Conservation (phyloP, 2,329 filamentous ascomycete species). For the Teratosphaeria pseudoeucalypti region DNA sequence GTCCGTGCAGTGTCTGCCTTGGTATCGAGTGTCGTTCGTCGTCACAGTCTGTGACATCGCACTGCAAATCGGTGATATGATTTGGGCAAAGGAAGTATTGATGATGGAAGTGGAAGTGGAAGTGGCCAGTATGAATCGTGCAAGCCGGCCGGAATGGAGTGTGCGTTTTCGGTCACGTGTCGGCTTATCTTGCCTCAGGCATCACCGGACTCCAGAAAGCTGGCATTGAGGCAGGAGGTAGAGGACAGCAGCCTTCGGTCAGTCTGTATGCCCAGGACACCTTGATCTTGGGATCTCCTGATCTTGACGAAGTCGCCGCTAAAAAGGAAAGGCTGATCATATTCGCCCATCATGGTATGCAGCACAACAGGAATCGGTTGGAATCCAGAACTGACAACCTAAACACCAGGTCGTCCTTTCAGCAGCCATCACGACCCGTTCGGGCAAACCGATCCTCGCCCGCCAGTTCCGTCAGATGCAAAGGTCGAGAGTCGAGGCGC, state of each 20-base stretch:
- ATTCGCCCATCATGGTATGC: slow-evolving; percentile 21
- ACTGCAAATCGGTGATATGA: neutral
- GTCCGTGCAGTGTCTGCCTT: neutral
- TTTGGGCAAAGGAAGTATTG: neutral
- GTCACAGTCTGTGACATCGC: neutral
- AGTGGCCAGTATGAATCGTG: neutral
- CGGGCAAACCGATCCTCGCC: slow-evolving; percentile 95
- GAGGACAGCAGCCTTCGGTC: neutral
- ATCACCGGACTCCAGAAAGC: neutral
- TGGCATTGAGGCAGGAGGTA: neutral
- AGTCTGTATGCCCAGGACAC: neutral
- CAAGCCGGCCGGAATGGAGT: neutral
- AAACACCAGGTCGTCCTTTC: slow-evolving; percentile 77
- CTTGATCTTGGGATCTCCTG: neutral
- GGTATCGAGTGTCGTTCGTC: neutral
- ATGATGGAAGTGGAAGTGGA: neutral
- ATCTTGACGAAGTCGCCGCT: neutral
- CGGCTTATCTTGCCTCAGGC: neutral
- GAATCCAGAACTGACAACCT: slow-evolving; percentile 3
- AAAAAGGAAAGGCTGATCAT: neutral
- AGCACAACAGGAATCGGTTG: neutral
- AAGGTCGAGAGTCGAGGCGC: slow-evolving; percentile 87
- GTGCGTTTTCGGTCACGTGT: neutral
- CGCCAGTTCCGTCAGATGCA: slow-evolving; percentile 97
- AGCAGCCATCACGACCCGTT: slow-evolving; percentile 96